Base-by-base conservation (phyloP, 306 rosid species). In the Prunus mume region DNA sequence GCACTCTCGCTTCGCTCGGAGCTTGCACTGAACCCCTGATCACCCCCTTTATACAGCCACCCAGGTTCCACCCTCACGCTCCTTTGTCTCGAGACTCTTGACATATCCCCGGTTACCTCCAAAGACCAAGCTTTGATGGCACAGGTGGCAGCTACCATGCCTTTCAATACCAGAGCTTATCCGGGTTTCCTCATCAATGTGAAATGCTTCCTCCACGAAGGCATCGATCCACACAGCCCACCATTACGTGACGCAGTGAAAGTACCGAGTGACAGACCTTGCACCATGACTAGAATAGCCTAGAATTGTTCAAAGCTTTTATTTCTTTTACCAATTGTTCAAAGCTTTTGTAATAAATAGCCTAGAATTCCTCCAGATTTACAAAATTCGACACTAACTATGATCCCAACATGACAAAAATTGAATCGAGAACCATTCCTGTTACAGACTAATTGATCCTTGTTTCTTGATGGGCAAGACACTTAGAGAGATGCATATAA, bases 1-100 rank as follows among this genome's bases (percentile, higher is more conserved):
- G 96, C 91, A 77, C 86, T 94, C 83, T 92, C 96, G 54, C 98
- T 94, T 51, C 82, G 90, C 86, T 94, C 96, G 3, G 81, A 77
- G 81, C 85, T 86, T 60, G n/a, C n/a, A n/a, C n/a, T n/a, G n/a
- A n/a, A n/a, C n/a, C 79, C 88, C 61, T 71, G 85, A 46, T 87
- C 97, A 56, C 96, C 89, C 72, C 94, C 89, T 79, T 84, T 80
- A 73, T 92, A 94, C 69, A 84, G 84, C 98, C 98, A 90, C 25
- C 90, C 95, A 47, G 95, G 97, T 70, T 86, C 72, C 63, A 79
- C 87, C 88, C 80, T 85, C 50, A 79, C 74, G 73, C 43, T 80
- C 55, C 86, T 76, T 27, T 63, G 80, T 74, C 86, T 34, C 5
- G 8, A 34, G 41, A 34, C 41, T 34, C 41, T 88, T 60, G 61